Percentiles rank a stretch among this genome's conserved stretches.
phyloP scores from a whole-genome alignment of 495 filamentous ascomycete species.

The Trichoderma erinaceum region DNA sequence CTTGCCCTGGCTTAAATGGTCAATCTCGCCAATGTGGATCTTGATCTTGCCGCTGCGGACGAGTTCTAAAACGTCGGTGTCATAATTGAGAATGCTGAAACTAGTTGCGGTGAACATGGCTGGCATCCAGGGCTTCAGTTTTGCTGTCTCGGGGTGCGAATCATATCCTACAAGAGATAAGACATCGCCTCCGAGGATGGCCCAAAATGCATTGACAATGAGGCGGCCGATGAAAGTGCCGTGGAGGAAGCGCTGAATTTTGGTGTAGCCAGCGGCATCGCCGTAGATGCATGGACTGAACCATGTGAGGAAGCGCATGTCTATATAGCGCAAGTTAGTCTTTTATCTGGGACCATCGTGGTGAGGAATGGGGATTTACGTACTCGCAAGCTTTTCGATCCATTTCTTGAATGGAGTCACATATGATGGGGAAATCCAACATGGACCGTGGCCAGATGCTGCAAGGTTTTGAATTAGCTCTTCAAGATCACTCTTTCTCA shows the following conservation, averaged over 20 bases:
- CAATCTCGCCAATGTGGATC: conserved; percentile 59
- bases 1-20: conserved; percentile 37
- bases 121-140: conserved; percentile 58
- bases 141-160: conserved; percentile 54
- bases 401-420: conserved; percentile 40
- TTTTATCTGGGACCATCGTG: neutral
- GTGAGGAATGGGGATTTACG: conserved; percentile 17
- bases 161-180: conserved; percentile 52
- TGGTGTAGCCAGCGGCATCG: conserved; percentile 34
- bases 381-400: conserved; percentile 55
- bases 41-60: conserved; percentile 52
- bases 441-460: conserved; percentile 66
- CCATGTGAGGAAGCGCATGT: conserved; percentile 38
- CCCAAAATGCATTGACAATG: conserved; percentile 66
- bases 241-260: conserved; percentile 53
- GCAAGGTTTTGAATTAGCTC: neutral
- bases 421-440: conserved; percentile 60
- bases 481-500: neutral
- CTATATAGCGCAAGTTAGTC: conserved; percentile 17
- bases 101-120: conserved; percentile 58
- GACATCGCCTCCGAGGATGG: conserved; percentile 53
- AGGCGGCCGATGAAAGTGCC: conserved; percentile 58
- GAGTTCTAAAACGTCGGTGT: conserved; percentile 56
- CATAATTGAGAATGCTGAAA: conserved; percentile 66
- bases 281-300: conserved; percentile 43